Conservation (phyloP, 768 basidiomycete genomes). For the Rossbeevera mucosa region DNA sequence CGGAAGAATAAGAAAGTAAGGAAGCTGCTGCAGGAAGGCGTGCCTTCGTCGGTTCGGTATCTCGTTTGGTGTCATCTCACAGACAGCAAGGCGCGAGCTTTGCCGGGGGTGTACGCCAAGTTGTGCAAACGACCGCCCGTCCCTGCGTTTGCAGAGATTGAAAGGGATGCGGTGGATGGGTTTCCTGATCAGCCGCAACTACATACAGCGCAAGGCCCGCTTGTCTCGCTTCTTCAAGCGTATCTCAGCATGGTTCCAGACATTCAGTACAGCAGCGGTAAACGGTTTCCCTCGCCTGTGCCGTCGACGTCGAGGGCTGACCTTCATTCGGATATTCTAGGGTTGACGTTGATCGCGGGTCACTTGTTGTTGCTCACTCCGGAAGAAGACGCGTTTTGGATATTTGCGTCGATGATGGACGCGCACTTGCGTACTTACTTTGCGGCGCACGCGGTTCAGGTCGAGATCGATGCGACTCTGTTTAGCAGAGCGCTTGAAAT, state of each 20-base stretch:
- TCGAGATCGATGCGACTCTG: constrained; percentile 72
- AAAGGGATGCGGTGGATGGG: constrained; percentile 49
- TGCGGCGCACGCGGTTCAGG: constrained; percentile 50
- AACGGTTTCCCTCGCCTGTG: constrained; percentile 7
- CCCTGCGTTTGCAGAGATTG: constrained; percentile 48
- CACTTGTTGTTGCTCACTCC: constrained; percentile 71
- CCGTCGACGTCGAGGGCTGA: constrained; percentile 1
- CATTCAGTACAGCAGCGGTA: constrained; percentile 63
- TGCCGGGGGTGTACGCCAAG: constrained; percentile 65
- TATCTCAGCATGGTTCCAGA: constrained; percentile 87
- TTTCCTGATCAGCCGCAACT: constrained; percentile 59
- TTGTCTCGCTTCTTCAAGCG: constrained; percentile 60
- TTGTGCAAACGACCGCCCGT: constrained; percentile 55
- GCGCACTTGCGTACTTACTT: constrained; percentile 78
- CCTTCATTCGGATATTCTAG: constrained; percentile 31
- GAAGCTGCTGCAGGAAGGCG: constrained; percentile 69
- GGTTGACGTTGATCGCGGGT: constrained; percentile 64
- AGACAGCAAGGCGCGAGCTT: constrained; percentile 66
- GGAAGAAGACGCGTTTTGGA: constrained; percentile 90
- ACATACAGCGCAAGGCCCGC: constrained; percentile 50
- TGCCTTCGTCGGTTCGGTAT: constrained; percentile 80
- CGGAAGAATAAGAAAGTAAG: constrained; percentile 77
- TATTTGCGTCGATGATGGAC: constrained; percentile 84
- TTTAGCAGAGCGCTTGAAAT: constrained; percentile 67
- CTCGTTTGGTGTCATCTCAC: constrained; percentile 80